Evolutionary conservation across 257 asterid genomes (phyloP).

Genomic region (Paraleonurus japonicus): DNA sequence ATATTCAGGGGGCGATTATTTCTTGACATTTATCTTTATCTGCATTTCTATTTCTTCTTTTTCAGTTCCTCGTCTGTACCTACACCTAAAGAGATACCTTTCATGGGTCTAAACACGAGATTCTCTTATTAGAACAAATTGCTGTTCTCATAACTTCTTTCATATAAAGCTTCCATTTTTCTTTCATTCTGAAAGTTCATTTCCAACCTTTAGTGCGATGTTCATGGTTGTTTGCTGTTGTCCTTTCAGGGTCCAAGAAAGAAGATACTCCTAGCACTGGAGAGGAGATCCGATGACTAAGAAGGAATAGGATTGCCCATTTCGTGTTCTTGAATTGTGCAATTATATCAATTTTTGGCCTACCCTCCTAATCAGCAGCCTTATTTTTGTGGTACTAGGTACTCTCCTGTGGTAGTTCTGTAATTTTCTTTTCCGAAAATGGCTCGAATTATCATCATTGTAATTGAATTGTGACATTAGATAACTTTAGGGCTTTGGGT

Average conservation of each 20-base stretch:
- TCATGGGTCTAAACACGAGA: neutral
- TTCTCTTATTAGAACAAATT: neutral
- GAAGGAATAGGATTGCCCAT: constrained; percentile 16
- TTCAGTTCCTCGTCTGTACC: neutral
- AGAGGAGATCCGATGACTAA: constrained; percentile 45
- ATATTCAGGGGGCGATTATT: neutral
- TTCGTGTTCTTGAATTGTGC: constrained; percentile 23
- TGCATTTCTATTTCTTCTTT: neutral
- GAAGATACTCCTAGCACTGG: constrained; percentile 91
- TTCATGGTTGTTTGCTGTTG: constrained; percentile 13
- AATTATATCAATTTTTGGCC: constrained; percentile 14
- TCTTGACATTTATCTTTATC: neutral
- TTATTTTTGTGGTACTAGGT: constrained; percentile 21
- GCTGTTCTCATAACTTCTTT: neutral
- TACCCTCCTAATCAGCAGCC: constrained; percentile 26
- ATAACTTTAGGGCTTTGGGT: constrained; percentile 10
- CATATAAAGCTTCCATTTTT: neutral
- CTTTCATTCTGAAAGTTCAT: neutral
- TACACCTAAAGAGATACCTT: neutral
- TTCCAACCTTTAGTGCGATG: neutral
- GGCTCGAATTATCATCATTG: constrained; percentile 26
- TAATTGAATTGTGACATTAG: constrained; percentile 23
- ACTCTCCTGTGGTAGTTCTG: constrained; percentile 24
- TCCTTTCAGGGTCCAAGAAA: constrained; percentile 93
- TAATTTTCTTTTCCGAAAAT: constrained; percentile 15